Percentiles rank a stretch among this genome's conserved stretches.
phyloP scores from a whole-genome alignment of 2,329 filamentous ascomycete species.

The Ophiostoma piceae region DNA sequence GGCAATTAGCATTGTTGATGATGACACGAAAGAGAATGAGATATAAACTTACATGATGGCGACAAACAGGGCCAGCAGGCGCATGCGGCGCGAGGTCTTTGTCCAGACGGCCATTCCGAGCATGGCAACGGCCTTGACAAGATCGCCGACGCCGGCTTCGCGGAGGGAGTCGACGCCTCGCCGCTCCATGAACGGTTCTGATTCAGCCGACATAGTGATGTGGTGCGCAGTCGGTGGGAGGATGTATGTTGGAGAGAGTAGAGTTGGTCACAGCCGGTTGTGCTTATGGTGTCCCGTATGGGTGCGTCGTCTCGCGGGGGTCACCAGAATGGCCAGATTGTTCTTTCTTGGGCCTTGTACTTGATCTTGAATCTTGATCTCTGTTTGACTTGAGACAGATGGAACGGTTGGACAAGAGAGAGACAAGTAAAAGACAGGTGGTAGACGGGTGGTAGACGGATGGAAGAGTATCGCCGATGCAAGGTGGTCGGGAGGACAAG shows the following conservation, averaged over 20 bases:
- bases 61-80: slow-evolving; percentile 31
- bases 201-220: slow-evolving; percentile 18
- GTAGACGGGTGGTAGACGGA: background rate
- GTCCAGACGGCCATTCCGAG: slow-evolving; percentile 33
- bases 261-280: slow-evolving; percentile 4
- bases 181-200: slow-evolving; percentile 21
- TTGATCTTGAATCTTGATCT: background rate
- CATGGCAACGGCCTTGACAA: slow-evolving; percentile 19
- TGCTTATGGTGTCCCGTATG: background rate
- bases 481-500: background rate
- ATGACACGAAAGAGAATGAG: background rate
- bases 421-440: slow-evolving; percentile 3
- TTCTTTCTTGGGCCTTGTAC: background rate
- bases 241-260: background rate
- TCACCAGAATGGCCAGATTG: background rate
- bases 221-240: background rate
- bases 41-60: slow-evolving; percentile 34
- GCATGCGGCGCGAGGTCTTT: slow-evolving; percentile 36
- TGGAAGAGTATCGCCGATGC: slow-evolving; percentile 2
- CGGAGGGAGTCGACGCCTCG: slow-evolving; percentile 25
- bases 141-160: slow-evolving; percentile 20
- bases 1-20: background rate
- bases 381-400: background rate
- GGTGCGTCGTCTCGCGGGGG: background rate
- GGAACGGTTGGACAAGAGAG: background rate